Evolutionary conservation across 192 early-diverging fungal species (phyloP).

Genomic region (Umbelopsis sp.): DNA sequence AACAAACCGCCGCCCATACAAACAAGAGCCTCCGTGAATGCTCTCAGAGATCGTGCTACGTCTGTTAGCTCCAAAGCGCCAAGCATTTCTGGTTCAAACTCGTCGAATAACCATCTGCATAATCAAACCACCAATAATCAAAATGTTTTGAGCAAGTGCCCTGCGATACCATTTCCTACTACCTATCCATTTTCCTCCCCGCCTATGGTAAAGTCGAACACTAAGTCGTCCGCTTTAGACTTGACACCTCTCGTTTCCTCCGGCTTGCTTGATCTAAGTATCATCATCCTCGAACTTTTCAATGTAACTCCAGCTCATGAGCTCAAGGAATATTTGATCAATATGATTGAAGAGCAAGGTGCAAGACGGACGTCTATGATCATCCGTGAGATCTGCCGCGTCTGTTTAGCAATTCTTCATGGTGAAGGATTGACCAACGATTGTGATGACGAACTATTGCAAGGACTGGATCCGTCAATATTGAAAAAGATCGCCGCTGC

Average conservation of each 20-base stretch:
- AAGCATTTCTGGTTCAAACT: not conserved
- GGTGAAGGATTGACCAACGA: constrained; percentile 21
- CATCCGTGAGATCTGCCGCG: constrained; percentile 27
- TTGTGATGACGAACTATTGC: not conserved
- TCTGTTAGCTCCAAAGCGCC: constrained; percentile 22
- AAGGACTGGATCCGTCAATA: not conserved
- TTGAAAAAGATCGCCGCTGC: constrained; percentile 5
- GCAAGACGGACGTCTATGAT: constrained; percentile 22
- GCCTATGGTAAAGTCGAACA: not conserved
- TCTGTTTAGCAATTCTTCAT: constrained; percentile 35
- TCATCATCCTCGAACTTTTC: constrained; percentile 38
- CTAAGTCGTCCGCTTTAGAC: not conserved
- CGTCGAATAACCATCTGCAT: not conserved
- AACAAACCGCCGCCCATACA: not conserved
- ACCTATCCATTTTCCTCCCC: constrained; percentile 31
- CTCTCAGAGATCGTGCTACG: constrained; percentile 29
- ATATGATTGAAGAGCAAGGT: constrained; percentile 20
- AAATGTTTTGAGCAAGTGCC: constrained; percentile 21
- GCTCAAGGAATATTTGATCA: constrained; percentile 25
- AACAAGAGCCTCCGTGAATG: constrained; percentile 28
- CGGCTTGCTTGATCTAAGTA: constrained; percentile 38
- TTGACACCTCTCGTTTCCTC: constrained; percentile 32
- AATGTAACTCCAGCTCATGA: constrained; percentile 33
- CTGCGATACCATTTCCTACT: constrained; percentile 29
- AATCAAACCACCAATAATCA: not conserved